Evolutionary conservation across 1,139 yeast species (phyloP).

Genomic region (Debaryomyces robertsiae): DNA sequence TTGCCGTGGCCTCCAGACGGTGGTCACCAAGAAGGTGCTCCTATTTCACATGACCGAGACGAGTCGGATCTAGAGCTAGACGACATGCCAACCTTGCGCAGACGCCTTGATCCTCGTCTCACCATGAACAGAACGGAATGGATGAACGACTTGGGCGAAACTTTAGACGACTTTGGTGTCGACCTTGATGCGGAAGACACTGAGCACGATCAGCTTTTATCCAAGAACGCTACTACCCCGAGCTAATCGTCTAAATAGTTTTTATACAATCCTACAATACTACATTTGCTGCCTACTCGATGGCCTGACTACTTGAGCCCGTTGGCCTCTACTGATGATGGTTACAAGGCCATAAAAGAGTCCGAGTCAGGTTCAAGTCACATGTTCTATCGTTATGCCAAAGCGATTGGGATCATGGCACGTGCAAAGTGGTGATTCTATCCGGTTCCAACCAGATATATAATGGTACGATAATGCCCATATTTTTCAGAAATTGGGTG

Average conservation of each 20-base stretch:
- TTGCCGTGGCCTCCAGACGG: slow-evolving; percentile 94
- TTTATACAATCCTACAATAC: not conserved
- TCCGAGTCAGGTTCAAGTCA: not conserved
- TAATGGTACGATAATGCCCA: not conserved
- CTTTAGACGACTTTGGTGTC: slow-evolving; percentile 82
- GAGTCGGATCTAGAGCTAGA: slow-evolving; percentile 18
- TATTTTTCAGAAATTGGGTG: not conserved
- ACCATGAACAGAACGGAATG: slow-evolving; percentile 52
- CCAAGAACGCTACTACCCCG: not conserved
- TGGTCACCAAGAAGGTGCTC: slow-evolving; percentile 43
- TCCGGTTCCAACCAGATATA: slow-evolving; percentile 5
- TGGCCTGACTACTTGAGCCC: not conserved
- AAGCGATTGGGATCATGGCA: slow-evolving; percentile 15
- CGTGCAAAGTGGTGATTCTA: slow-evolving; percentile 19
- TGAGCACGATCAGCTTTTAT: slow-evolving; percentile 20
- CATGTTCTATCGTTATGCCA: slow-evolving; percentile 7
- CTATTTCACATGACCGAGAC: slow-evolving; percentile 22
- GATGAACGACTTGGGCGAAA: slow-evolving; percentile 82
- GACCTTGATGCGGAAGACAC: slow-evolving; percentile 65
- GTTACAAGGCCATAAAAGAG: not conserved
- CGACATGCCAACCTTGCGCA: slow-evolving; percentile 25
- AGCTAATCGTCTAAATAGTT: slow-evolving; percentile 1
- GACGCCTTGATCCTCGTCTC: slow-evolving; percentile 30
- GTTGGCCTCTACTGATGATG: not conserved
- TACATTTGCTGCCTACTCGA: not conserved